These are phyloP conservation scores for Russula earlei DNA, from an alignment of 768 basidiomycete species.

Conservation along the genomic window DNA sequence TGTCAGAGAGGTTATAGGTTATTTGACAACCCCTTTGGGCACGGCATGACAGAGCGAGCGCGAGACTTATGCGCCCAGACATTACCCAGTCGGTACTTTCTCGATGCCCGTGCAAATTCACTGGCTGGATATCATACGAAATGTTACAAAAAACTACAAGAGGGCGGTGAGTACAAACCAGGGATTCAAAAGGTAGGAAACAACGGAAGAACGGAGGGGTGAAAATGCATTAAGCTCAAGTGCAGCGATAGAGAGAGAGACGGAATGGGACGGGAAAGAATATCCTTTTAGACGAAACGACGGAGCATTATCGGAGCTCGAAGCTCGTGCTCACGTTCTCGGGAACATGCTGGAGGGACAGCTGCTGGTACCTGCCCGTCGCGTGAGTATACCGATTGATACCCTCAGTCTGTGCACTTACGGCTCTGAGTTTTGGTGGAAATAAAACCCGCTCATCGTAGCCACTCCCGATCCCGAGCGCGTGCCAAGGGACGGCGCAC, in stretches of 20 bases:
- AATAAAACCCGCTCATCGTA: slow-evolving; percentile 86
- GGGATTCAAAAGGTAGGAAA: neutral
- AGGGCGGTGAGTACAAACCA: slow-evolving; percentile 15
- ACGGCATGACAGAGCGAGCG: too few relatives aligned
- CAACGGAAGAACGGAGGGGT: neutral
- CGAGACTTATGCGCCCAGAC: too few relatives aligned
- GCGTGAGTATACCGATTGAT: slow-evolving; percentile 1
- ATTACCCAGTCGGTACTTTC: too few relatives aligned
- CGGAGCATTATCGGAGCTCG: slow-evolving; percentile 60
- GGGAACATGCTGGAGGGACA: slow-evolving; percentile 72
- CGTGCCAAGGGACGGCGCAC: slow-evolving; percentile 41
- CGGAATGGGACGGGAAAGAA: neutral
- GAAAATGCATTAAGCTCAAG: neutral
- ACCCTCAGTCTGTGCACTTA: slow-evolving; percentile 30
- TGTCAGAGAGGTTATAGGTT: too few relatives aligned
- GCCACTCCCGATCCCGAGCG: slow-evolving; percentile 45
- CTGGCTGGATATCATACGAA: slow-evolving; percentile 17
- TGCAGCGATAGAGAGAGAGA: too few relatives aligned
- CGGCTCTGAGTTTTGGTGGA: slow-evolving; percentile 90
- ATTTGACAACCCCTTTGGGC: too few relatives aligned
- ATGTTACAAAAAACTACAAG: slow-evolving; percentile 15
- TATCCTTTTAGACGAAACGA: neutral
- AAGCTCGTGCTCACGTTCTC: slow-evolving; percentile 67
- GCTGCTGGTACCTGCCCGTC: slow-evolving; percentile 68
- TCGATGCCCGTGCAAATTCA: too few relatives aligned